These are phyloP conservation scores for Coemansia furcata DNA, from an alignment of 192 early-diverging fungal species.

Conservation along the genomic window DNA sequence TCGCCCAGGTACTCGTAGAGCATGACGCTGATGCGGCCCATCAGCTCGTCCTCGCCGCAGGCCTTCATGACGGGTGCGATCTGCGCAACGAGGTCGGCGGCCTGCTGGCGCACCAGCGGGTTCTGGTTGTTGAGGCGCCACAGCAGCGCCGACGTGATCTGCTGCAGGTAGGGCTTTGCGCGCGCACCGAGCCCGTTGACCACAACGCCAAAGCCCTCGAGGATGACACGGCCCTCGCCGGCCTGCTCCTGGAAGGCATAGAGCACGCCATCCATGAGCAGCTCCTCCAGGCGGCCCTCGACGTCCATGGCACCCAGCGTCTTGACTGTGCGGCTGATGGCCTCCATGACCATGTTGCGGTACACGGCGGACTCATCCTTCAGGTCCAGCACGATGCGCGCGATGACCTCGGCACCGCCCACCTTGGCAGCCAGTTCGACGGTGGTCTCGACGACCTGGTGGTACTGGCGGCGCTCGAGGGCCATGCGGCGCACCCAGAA, in stretches of 20 bases:
- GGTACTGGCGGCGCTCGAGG: conserved; percentile 88
- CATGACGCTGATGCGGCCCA: conserved; percentile 89
- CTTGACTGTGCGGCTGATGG: conserved; percentile 77
- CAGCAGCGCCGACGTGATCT: conserved; percentile 90
- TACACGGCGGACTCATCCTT: conserved; percentile 95
- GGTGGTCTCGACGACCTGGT: conserved; percentile 93
- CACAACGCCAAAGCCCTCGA: conserved; percentile 95
- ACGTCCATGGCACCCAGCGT: conserved; percentile 87
- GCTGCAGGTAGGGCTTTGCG: conserved; percentile 89
- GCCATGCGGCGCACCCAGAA: conserved; percentile 99
- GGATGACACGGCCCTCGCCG: conserved; percentile 81
- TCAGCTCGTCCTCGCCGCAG: conserved; percentile 94
- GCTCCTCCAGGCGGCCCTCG: conserved; percentile 85
- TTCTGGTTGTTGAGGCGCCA: conserved; percentile 98
- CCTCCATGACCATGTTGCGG: conserved; percentile 98
- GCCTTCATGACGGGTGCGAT: conserved; percentile 91
- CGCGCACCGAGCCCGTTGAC: conserved; percentile 88
- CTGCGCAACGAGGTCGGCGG: conserved; percentile 92
- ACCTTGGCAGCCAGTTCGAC: conserved; percentile 92
- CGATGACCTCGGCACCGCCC: conserved; percentile 88
- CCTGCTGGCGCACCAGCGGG: conserved; percentile 94
- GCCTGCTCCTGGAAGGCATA: conserved; percentile 99
- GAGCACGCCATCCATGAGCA: conserved; percentile 94
- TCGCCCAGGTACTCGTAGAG: conserved; percentile 98
- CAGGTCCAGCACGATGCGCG: conserved; percentile 82